Evolutionary conservation across 441 rosid species (phyloP).

Genomic region (Capsella rubella): DNA sequence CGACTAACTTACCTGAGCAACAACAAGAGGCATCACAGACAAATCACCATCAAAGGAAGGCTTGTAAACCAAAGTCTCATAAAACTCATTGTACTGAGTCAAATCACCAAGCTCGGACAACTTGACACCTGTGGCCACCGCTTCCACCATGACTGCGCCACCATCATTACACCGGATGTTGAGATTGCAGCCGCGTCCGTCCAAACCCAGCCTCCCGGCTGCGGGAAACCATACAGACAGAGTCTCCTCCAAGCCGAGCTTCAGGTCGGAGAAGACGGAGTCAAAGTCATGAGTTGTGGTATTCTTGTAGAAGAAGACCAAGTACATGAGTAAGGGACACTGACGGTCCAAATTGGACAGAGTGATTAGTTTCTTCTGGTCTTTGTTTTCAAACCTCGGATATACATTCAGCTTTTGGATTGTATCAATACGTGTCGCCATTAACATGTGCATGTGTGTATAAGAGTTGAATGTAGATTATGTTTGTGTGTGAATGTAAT

Average conservation of each 20-base stretch:
- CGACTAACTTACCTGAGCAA: conserved; percentile 60
- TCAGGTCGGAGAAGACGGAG: conserved; percentile 53
- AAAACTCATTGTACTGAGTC: conserved; percentile 60
- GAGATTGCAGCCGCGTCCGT: conserved; percentile 56
- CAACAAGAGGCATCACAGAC: conserved; percentile 68
- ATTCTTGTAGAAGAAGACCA: conserved; percentile 67
- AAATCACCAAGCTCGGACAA: conserved; percentile 68
- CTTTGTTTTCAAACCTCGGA: conserved; percentile 51
- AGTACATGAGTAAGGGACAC: conserved; percentile 68
- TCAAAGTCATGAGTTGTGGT: conserved; percentile 43
- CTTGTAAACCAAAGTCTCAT: conserved; percentile 59
- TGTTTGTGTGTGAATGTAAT: conserved; percentile 36
- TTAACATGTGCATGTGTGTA: conserved; percentile 28
- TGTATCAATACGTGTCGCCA: conserved; percentile 47
- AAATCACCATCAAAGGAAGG: conserved; percentile 56
- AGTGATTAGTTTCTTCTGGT: conserved; percentile 47
- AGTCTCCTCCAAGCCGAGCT: conserved; percentile 68
- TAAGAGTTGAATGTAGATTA: conserved; percentile 28
- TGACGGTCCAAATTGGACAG: conserved; percentile 77
- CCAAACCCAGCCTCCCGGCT: conserved; percentile 64
- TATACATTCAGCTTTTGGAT: conserved; percentile 48
- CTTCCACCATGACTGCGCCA: conserved; percentile 64
- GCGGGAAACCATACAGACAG: conserved; percentile 67
- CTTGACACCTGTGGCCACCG: conserved; percentile 55
- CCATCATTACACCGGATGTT: conserved; percentile 64